Evolutionary conservation across 148 eudicot species (phyloP).

Genomic region (Talinum fruticosum): DNA sequence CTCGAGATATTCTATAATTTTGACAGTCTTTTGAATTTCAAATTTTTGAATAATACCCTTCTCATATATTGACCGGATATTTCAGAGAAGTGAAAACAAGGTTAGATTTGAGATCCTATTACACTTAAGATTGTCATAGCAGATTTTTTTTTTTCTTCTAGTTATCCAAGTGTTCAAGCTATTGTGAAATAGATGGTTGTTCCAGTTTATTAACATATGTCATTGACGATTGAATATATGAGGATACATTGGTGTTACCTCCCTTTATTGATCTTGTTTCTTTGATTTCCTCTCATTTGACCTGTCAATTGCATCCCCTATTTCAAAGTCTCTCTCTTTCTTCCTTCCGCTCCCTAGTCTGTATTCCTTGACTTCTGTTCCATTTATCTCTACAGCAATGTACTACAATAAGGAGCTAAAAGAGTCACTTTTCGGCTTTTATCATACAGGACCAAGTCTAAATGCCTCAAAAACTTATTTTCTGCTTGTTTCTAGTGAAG

Average conservation of each 20-base stretch:
- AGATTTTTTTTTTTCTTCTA: not conserved
- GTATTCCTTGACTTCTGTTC: not conserved
- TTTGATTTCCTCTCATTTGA: not conserved
- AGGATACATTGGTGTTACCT: not conserved
- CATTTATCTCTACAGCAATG: not conserved
- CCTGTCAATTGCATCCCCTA: not conserved
- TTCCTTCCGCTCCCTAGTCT: not conserved
- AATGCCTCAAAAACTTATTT: not conserved
- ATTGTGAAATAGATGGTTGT: not conserved
- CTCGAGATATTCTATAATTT: no score
- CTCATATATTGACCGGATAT: not conserved
- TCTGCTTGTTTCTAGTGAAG: not conserved
- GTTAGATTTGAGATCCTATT: not conserved
- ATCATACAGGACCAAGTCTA: not conserved
- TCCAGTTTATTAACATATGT: not conserved
- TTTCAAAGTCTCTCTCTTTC: not conserved
- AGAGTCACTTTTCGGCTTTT: not conserved
- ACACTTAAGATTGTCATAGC: not conserved
- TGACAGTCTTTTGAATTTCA: no score
- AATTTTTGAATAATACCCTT: no score
- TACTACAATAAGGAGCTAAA: not conserved
- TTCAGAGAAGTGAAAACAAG: not conserved
- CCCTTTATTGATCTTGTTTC: not conserved
- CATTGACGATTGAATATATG: not conserved
- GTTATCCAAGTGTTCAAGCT: not conserved